Evolutionary conservation across 1,139 yeast species (phyloP).

Genomic region (Yamadazyma buinensis): DNA sequence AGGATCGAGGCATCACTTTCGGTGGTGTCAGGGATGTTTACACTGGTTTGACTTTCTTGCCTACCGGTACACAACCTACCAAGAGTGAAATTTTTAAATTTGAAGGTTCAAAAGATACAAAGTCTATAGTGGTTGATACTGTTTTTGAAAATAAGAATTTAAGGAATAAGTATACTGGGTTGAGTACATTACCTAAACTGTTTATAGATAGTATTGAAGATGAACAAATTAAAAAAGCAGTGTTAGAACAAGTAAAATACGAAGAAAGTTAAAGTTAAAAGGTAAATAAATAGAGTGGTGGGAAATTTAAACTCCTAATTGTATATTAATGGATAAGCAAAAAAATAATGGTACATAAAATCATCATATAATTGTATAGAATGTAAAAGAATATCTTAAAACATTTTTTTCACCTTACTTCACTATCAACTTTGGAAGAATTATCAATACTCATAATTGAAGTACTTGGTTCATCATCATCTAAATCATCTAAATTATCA

Average conservation of each 20-base stretch:
- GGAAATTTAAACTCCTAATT: background rate
- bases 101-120: constrained; percentile 8
- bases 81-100: constrained; percentile 23
- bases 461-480: constrained; percentile 4
- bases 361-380: background rate
- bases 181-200: constrained; percentile 52
- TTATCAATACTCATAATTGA: constrained; percentile 1
- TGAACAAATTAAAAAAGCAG: constrained; percentile 57
- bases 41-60: constrained; percentile 74
- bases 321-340: constrained; percentile 1
- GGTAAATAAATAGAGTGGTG: no score
- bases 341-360: constrained; percentile 1
- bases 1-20: constrained; percentile 54
- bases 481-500: constrained; percentile 5
- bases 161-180: constrained; percentile 56
- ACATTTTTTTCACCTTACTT: background rate
- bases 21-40: constrained; percentile 77
- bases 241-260: constrained; percentile 57
- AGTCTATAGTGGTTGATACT: constrained; percentile 45
- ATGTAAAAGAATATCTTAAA: no score
- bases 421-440: background rate
- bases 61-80: constrained; percentile 72
- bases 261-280: constrained; percentile 45
- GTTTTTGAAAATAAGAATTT: constrained; percentile 43
- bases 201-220: constrained; percentile 54